phyloP scores from a whole-genome alignment of 108 stramenopile genomes.

The Hondaea fermentalgiana region DNA sequence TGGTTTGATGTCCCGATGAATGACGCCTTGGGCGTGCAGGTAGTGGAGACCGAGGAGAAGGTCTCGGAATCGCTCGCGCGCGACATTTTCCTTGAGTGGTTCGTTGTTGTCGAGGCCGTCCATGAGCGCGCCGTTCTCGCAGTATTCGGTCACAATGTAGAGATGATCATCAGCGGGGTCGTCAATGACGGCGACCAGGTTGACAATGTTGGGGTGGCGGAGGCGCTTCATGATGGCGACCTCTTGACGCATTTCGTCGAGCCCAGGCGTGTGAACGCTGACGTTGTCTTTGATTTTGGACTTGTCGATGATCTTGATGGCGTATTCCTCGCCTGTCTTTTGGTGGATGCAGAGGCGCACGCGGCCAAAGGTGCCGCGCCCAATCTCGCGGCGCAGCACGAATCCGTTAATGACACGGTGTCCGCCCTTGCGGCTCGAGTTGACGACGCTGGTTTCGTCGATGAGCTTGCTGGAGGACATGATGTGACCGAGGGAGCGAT shows the following conservation, averaged over 20 bases:
- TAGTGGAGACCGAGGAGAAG: conserved; percentile 39
- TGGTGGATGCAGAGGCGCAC: background rate
- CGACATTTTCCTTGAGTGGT: background rate
- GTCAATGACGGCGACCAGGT: conserved; percentile 49
- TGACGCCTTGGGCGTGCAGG: conserved; percentile 40
- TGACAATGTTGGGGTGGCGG: conserved; percentile 44
- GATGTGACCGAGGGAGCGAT: background rate
- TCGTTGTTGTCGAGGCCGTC: conserved; percentile 35
- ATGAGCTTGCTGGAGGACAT: background rate
- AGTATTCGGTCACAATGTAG: conserved; percentile 50
- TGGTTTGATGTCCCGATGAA: conserved; percentile 57
- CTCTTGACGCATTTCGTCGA: conserved; percentile 48
- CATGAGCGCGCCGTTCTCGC: conserved; percentile 46
- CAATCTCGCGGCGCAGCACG: conserved; percentile 8
- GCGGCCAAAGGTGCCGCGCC: conserved; percentile 14
- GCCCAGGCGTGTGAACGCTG: conserved; percentile 19
- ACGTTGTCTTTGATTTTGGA: conserved; percentile 25
- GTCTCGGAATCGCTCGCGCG: background rate
- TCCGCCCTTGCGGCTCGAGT: background rate
- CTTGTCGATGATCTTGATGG: conserved; percentile 55
- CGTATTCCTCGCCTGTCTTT: background rate
- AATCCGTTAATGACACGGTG: background rate
- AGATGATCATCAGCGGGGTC: conserved; percentile 39
- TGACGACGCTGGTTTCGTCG: background rate
- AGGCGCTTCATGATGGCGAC: conserved; percentile 55